A percentile compares a stretch with the other conserved stretches of the same genome.
These are phyloP conservation scores for Azolla pinnata DNA, from an alignment of 75 land plant genomes.

Conservation along the genomic window DNA sequence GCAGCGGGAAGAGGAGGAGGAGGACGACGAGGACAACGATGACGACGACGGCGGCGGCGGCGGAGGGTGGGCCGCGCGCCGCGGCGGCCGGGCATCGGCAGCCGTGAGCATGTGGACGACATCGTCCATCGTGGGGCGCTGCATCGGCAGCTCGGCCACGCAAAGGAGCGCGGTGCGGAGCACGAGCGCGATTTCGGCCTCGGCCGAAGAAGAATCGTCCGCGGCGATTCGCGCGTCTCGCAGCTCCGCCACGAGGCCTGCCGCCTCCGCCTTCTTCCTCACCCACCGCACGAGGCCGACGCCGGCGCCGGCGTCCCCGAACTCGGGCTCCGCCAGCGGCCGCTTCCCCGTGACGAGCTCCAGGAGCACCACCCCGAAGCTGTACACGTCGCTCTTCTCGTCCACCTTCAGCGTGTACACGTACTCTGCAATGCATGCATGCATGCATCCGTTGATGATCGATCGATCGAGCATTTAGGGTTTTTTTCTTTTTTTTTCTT, in stretches of 20 bases:
- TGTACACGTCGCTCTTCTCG: slow-evolving; percentile 86
- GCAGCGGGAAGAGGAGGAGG: too few species aligned
- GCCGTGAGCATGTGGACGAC: slow-evolving; percentile 79
- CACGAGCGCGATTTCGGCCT: slow-evolving; percentile 7
- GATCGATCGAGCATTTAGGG: too few species aligned
- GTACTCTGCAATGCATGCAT: slow-evolving; percentile 88
- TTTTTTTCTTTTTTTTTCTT: too few species aligned
- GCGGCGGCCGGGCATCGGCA: too few species aligned
- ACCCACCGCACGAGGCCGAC: slow-evolving; percentile 74
- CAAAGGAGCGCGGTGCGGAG: slow-evolving; percentile 51
- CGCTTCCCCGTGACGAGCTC: slow-evolving; percentile 70
- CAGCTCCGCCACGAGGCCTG: slow-evolving; percentile 32
- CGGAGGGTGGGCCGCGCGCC: too few species aligned
- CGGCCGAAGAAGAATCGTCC: not conserved
- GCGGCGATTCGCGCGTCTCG: slow-evolving; percentile 28
- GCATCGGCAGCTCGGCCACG: slow-evolving; percentile 56
- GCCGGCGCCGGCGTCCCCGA: slow-evolving; percentile 68
- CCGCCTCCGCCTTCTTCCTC: slow-evolving; percentile 24
- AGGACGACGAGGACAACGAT: too few species aligned
- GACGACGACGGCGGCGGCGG: too few species aligned
- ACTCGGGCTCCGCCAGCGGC: slow-evolving; percentile 57
- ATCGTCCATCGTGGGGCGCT: slow-evolving; percentile 85
- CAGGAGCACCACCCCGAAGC: slow-evolving; percentile 81
- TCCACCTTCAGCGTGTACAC: slow-evolving; percentile 73
- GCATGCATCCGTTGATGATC: too few species aligned